Base-by-base conservation (phyloP, 129 eudicot species). In the Pseudognaphalium luteoalbum region DNA sequence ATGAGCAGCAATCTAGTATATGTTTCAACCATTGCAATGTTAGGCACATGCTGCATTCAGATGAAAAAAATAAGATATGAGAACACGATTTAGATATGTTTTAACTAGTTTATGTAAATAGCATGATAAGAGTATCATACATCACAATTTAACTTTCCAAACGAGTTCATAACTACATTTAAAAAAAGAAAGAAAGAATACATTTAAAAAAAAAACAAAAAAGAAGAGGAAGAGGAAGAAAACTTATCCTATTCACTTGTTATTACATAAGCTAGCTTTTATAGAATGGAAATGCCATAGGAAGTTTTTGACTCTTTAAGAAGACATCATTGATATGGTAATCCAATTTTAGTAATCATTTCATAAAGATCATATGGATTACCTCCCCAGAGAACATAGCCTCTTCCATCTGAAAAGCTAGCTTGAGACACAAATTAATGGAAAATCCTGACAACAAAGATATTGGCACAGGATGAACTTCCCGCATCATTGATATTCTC, bases 1-100 rank as follows among this genome's bases (percentile, higher is more conserved):
- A 94, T 81, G 68, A 94, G 97, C 73, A 94, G 87, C 86, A 94
- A 78, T 82, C 98, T 85, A 39, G 85, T 82, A 78, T 94, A 94
- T 52, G 98, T 94, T 84, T 94, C 98, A 42, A 94, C 96, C 98
- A 91, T 85, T 3, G 96, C 97, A 81, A 94, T 91, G 85, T 84
- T 94, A 50, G 98, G 96, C 59, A 87, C 92, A 52, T 83, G 93
- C 98, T 94, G 96, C 85, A 81, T 60, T 80, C 51, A 64, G 35
- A 56, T 17, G n/a, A 17, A 73, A 68, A n/a, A 64, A 22, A 28
- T n/a, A 71, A 77, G 16, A 72, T 66, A 63, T 54, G 44, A 74
- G 72, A 83, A 34, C 11, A 33, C 28, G 37, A 47, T 58, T 41
- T 16, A 60, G 58, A 25, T 35, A 74, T 78, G 50, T 62, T 66